A percentile compares a stretch with the other conserved stretches of the same genome.
Evolutionary conservation across 768 basidiomycete genomes (phyloP).

Genomic region (Suillus discolor): DNA sequence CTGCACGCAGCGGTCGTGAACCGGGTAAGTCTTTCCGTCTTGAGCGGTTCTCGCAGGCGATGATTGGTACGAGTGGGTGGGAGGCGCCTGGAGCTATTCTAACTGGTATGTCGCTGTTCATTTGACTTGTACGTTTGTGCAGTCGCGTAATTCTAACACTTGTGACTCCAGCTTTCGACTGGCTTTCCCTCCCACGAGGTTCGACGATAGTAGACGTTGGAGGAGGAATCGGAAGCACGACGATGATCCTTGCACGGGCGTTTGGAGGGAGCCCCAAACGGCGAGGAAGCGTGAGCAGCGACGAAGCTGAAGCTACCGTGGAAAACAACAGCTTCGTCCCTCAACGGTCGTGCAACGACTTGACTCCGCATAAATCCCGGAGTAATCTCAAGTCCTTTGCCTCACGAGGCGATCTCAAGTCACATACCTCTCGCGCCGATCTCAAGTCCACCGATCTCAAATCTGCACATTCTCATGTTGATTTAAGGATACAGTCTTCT

Average conservation of each 20-base stretch:
- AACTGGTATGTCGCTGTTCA: conserved; percentile 41
- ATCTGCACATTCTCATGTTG: background rate
- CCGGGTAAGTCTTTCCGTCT: conserved; percentile 51
- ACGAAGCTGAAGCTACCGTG: background rate
- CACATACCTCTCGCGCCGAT: background rate
- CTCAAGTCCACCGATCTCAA: background rate
- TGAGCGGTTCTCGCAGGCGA: conserved; percentile 73
- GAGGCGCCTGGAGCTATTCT: conserved; percentile 63
- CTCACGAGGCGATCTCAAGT: background rate
- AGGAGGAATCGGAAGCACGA: conserved; percentile 64
- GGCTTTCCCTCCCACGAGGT: conserved; percentile 51
- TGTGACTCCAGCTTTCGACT: conserved; percentile 54
- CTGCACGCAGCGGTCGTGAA: background rate
- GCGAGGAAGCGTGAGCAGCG: conserved; percentile 10
- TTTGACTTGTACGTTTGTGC: background rate
- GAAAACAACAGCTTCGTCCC: background rate
- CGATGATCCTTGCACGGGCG: conserved; percentile 44
- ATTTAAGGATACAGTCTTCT: background rate
- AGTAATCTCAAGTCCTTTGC: conserved; percentile 2
- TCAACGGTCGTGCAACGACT: background rate
- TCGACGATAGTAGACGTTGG: conserved; percentile 68
- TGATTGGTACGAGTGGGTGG: conserved; percentile 75
- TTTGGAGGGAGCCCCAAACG: conserved; percentile 25
- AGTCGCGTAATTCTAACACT: background rate
- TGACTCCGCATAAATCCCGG: background rate